Evolutionary conservation across 306 rosid genomes (phyloP).

Genomic region (Castanea sativa): DNA sequence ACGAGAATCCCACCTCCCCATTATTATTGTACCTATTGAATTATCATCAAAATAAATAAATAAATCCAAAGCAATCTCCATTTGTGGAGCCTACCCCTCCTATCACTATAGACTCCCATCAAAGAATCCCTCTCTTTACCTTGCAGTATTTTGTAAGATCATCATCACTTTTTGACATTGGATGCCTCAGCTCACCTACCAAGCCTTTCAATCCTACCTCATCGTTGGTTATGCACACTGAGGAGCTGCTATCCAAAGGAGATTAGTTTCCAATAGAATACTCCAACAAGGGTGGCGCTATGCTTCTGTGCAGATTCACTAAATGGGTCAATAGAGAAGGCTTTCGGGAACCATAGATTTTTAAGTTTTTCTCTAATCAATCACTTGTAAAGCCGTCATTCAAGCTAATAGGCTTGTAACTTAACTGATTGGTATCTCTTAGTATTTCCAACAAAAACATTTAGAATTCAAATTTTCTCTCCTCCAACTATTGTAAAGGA

Average conservation of each 20-base stretch:
- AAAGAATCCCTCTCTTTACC: slow-evolving; percentile 3
- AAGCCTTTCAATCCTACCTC: background rate
- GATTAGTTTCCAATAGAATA: slow-evolving; percentile 12
- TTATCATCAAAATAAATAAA: too few species aligned
- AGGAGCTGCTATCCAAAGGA: slow-evolving; percentile 30
- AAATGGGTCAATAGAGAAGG: slow-evolving; percentile 23
- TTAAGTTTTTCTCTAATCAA: background rate
- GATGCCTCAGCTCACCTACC: slow-evolving; percentile 20
- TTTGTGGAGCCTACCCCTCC: background rate
- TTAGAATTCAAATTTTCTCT: too few species aligned
- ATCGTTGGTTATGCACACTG: background rate
- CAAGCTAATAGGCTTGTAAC: too few species aligned
- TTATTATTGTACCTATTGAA: too few species aligned
- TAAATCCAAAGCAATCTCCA: slow-evolving; percentile 21
- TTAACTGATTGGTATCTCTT: too few species aligned
- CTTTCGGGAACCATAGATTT: slow-evolving; percentile 6
- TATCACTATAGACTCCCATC: slow-evolving; percentile 13
- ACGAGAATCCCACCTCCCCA: too few species aligned
- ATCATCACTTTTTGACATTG: slow-evolving; percentile 12
- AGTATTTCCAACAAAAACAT: too few species aligned
- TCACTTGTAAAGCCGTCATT: too few species aligned
- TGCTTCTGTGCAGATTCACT: slow-evolving; percentile 31
- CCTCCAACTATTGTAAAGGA: too few species aligned
- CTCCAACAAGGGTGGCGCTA: background rate
- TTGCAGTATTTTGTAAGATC: slow-evolving; percentile 9